Conservation (phyloP, 208 protist genomes). For the Tritrichomonas foetus region DNA sequence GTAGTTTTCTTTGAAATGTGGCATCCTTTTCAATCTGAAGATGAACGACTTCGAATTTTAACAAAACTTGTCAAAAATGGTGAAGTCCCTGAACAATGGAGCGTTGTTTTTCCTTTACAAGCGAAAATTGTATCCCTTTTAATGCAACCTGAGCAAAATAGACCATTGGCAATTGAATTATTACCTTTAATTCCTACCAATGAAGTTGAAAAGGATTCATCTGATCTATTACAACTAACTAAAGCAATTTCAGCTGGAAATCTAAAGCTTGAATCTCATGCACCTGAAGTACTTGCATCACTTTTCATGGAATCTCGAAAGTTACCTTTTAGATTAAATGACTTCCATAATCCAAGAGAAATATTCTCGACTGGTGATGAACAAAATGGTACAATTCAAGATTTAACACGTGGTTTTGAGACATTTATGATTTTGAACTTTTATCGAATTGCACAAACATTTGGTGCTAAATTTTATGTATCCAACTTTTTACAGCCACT, state of each 20-base stretch:
- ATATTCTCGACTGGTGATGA: no score
- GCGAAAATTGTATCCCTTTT: conserved; percentile 16
- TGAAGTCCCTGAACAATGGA: background rate
- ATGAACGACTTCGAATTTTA: background rate
- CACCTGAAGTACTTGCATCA: background rate
- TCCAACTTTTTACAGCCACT: no score
- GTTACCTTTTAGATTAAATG: background rate
- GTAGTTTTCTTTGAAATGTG: conserved; percentile 35
- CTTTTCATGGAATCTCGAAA: background rate
- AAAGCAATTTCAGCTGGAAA: background rate
- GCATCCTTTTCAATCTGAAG: background rate
- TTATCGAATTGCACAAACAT: no score
- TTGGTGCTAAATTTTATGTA: no score
- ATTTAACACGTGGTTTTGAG: no score
- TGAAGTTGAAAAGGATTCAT: background rate
- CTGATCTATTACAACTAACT: background rate
- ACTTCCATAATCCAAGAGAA: background rate
- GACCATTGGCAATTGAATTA: background rate
- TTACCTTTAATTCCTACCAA: background rate
- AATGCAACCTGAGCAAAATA: background rate
- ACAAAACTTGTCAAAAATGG: background rate
- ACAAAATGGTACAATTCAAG: no score
- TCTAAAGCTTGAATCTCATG: no score
- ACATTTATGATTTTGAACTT: no score
- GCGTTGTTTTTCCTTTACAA: background rate